These are phyloP conservation scores for Cystobasidium sp. DNA, from an alignment of 1,284 basidiomycete genomes.

Conservation along the genomic window DNA sequence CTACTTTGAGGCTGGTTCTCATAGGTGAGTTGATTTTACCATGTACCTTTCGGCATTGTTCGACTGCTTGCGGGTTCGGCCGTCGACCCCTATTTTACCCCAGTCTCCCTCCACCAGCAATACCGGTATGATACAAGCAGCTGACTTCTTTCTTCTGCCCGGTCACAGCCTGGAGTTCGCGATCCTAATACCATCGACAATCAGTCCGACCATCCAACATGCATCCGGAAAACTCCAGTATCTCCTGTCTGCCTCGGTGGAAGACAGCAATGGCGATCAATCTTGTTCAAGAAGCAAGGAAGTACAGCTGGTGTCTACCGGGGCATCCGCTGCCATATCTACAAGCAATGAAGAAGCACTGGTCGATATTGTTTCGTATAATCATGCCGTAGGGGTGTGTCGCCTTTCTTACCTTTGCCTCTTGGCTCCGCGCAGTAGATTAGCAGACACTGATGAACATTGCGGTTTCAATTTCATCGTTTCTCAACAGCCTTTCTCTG, in stretches of 20 bases:
- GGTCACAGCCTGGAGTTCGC: slow-evolving; percentile 25
- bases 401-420: not conserved
- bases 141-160: not conserved
- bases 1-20: not conserved
- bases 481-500: slow-evolving; percentile 25
- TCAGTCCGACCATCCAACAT: not conserved
- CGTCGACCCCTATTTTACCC: not conserved
- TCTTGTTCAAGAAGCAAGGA: slow-evolving; percentile 7
- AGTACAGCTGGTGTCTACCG: slow-evolving; percentile 19
- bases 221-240: slow-evolving; percentile 4
- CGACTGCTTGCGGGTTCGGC: not conserved
- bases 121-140: not conserved
- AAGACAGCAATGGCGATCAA: slow-evolving; percentile 7
- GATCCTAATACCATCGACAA: slow-evolving; percentile 7
- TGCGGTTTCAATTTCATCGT: slow-evolving; percentile 9
- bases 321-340: not conserved
- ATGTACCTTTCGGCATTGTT: not conserved
- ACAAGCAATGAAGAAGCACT: slow-evolving; percentile 20
- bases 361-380: slow-evolving; percentile 24
- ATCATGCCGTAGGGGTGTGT: slow-evolving; percentile 25
- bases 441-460: slow-evolving; percentile 8
- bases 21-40: not conserved
- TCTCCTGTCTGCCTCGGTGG: not conserved
- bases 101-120: not conserved
- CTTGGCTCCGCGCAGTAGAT: not conserved